A percentile compares a stretch with the other conserved stretches of the same genome.
phyloP scores from a whole-genome alignment of 176 grass and related monocot genomes.

The Rhipidocladum racemiflorum region DNA sequence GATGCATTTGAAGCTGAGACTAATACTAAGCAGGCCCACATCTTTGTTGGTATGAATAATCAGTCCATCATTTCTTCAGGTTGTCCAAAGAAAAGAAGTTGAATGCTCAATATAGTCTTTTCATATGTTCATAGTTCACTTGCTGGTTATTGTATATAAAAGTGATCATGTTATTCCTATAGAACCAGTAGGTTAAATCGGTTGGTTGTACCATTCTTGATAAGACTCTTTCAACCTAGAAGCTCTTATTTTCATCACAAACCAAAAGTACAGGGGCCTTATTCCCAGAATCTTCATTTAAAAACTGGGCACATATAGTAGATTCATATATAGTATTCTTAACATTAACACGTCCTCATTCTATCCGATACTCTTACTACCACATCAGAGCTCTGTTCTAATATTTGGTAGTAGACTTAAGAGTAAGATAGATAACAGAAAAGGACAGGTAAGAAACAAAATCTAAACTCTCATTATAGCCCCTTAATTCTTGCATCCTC shows the following conservation, averaged over 20 bases:
- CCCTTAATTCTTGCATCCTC: too few relatives aligned
- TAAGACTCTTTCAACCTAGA: background rate
- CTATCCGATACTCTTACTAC: background rate
- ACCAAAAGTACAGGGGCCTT: background rate
- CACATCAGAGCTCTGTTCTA: background rate
- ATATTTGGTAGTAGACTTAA: background rate
- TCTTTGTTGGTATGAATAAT: background rate
- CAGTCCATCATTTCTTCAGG: background rate
- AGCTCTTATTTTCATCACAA: background rate
- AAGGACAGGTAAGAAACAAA: too few relatives aligned
- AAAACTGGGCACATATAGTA: background rate
- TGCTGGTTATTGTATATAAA: background rate
- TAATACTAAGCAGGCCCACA: background rate
- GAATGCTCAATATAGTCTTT: background rate
- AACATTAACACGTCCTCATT: background rate
- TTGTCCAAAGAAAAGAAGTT: background rate
- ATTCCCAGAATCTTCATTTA: background rate
- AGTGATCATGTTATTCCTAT: background rate
- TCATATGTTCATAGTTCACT: background rate
- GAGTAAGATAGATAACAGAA: background rate
- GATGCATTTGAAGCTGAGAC: background rate
- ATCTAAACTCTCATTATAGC: too few relatives aligned
- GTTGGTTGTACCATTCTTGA: background rate
- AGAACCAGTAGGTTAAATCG: background rate
- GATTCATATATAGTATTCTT: background rate